Conservation (phyloP, 2,329 filamentous ascomycete species). For the Talaromyces sp. region DNA sequence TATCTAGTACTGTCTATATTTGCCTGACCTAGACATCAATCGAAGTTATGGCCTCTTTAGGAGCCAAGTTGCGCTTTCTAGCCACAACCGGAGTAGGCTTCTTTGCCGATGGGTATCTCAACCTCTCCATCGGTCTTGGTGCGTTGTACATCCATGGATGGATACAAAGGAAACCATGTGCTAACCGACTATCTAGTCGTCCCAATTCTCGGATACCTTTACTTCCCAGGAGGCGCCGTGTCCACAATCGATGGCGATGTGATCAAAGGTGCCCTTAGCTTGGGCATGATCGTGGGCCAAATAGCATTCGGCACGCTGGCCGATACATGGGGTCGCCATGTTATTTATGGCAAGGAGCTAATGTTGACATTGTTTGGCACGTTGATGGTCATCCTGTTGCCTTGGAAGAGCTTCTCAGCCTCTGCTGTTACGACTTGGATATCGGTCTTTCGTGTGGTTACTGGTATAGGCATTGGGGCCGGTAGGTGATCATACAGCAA, state of each 20-base stretch:
- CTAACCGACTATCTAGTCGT: not conserved
- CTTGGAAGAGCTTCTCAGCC: constrained; percentile 13
- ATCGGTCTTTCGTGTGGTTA: not conserved
- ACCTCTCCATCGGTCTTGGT: constrained; percentile 28
- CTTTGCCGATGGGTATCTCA: constrained; percentile 29
- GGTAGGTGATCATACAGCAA: not conserved
- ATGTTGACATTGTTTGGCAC: constrained; percentile 26
- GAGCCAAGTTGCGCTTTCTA: constrained; percentile 24
- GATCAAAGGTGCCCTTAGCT: not conserved
- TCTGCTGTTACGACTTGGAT: not conserved
- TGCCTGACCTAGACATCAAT: too few relatives aligned
- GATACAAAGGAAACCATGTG: not conserved
- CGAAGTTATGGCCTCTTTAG: not conserved
- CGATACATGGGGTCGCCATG: constrained; percentile 26
- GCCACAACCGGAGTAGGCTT: constrained; percentile 25
- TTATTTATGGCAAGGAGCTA: constrained; percentile 27
- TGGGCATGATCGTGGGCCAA: constrained; percentile 10
- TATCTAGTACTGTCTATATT: too few relatives aligned
- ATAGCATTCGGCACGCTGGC: constrained; percentile 15
- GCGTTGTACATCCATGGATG: not conserved
- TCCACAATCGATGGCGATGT: not conserved
- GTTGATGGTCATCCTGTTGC: constrained; percentile 24
- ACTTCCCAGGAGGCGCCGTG: not conserved
- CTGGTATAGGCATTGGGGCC: not conserved
- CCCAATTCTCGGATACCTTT: not conserved